Conservation (phyloP, 805 yeast genomes). For the Groenewaldozyma salmanticensis region DNA sequence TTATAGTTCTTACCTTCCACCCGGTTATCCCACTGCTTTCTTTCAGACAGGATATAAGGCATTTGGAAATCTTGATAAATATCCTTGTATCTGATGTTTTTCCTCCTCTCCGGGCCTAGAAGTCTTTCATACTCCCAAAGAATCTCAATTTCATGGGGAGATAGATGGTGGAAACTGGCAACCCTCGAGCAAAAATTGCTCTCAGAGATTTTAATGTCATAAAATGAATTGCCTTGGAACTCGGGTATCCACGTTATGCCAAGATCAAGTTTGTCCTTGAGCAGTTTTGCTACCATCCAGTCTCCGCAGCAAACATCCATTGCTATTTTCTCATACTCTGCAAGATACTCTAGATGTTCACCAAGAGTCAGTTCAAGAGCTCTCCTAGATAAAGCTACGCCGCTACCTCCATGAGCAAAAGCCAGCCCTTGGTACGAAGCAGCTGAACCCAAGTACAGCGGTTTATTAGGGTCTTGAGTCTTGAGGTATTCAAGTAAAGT, state of each 20-base stretch:
- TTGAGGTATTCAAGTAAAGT: slow-evolving; percentile 21
- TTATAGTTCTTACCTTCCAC: slow-evolving; percentile 1
- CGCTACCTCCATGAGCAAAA: slow-evolving; percentile 34
- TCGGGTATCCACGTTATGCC: slow-evolving; percentile 8
- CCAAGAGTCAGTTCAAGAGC: slow-evolving; percentile 23
- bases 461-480: slow-evolving; percentile 20
- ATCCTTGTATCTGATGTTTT: slow-evolving; percentile 12
- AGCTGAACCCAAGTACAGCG: slow-evolving; percentile 27
- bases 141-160: slow-evolving; percentile 21
- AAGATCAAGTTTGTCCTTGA: slow-evolving; percentile 13
- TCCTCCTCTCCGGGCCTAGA: slow-evolving; percentile 11
- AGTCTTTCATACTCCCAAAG: slow-evolving; percentile 28
- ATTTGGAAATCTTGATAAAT: slow-evolving; percentile 15
- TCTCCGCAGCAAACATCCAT: slow-evolving; percentile 29
- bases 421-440: slow-evolving; percentile 16
- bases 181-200: slow-evolving; percentile 25
- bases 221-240: slow-evolving; percentile 27
- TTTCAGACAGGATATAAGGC: slow-evolving; percentile 12
- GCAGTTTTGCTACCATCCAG: slow-evolving; percentile 22
- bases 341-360: slow-evolving; percentile 15
- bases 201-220: slow-evolving; percentile 8
- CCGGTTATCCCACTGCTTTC: slow-evolving; percentile 15
- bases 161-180: slow-evolving; percentile 26
- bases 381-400: slow-evolving; percentile 26
- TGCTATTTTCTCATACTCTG: slow-evolving; percentile 12